Evolutionary conservation across 371 early-diverging fungal species (phyloP), one percentile per base, ranked within the genome.

Genomic region (Mortierella sp.): DNA sequence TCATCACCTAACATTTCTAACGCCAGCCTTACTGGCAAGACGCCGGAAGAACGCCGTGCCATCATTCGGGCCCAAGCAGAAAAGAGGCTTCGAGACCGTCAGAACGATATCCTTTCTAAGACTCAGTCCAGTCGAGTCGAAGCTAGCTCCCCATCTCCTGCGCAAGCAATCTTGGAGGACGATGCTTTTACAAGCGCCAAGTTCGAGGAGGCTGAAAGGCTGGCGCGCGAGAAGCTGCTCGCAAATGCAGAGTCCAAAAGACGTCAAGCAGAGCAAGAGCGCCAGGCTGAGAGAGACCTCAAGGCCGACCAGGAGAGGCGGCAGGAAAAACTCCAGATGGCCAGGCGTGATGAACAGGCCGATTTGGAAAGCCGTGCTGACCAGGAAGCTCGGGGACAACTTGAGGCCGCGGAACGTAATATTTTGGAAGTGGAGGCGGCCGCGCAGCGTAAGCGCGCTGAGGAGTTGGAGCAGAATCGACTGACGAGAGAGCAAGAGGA

Each of bases 401-500:
- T 52, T 3, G 83, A 82, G 31, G 80, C 75, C 0, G 80, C 76
- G 16, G 85, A 88, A 52, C 80, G 83, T 44, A 60, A 75, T n/a
- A 63, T 47, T 5, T 47, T 74, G 65, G 70, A 70, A 47, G 52
- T 68, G 14, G 60, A 84, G 47, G 84, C 76, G 60, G 80, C 71
- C 26, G 54, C 31, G 7, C 73, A 58, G 60, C 68, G 85, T 8
- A 79, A 65, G 44, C 26, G 24, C 16, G 76, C 73, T 52, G 87
- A 90, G 28, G 88, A 92, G 77, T 85, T 78, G 24, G 90, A 89
- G 54, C 80, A 84, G 44, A 50, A 74, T 13, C 75, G 73, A 24
- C 24, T 74, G 44, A 82, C 84, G 38, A 71, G 82, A n/a, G 91
- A 92, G 65, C 73, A 90, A 14, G 88, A 91, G 58, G 89, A 83